These are phyloP conservation scores for Macrocystidia cucumis DNA, from an alignment of 1,284 basidiomycete genomes.

Conservation along the genomic window DNA sequence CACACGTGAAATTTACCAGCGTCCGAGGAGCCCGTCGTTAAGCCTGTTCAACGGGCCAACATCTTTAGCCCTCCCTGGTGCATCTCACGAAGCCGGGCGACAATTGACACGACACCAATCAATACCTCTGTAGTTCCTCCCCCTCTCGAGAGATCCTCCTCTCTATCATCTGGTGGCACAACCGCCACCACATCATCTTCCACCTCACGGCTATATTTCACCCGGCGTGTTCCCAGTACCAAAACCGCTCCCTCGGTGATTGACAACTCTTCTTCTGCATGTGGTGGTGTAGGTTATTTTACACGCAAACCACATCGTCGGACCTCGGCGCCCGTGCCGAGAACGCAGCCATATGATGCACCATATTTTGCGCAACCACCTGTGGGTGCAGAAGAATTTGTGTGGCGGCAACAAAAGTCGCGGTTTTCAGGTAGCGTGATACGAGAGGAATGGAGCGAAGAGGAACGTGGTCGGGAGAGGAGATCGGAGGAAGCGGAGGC, in stretches of 20 bases:
- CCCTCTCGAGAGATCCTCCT: slow-evolving; percentile 1
- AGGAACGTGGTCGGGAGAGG: neutral
- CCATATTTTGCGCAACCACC: slow-evolving; percentile 35
- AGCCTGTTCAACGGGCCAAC: too few species aligned
- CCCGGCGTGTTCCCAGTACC: slow-evolving; percentile 9
- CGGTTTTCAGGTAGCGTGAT: too few species aligned
- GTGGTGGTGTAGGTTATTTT: slow-evolving; percentile 14
- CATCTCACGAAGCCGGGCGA: too few species aligned
- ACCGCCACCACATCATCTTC: neutral
- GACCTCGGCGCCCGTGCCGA: slow-evolving; percentile 21
- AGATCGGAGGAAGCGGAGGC: too few species aligned
- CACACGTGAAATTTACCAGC: too few species aligned
- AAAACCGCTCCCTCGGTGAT: slow-evolving; percentile 1
- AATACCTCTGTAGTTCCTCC: too few species aligned
- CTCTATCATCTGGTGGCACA: neutral
- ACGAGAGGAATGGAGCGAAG: too few species aligned
- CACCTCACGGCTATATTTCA: slow-evolving; percentile 2
- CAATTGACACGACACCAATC: too few species aligned
- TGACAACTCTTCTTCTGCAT: slow-evolving; percentile 3
- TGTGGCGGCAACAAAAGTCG: too few species aligned
- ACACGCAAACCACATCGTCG: slow-evolving; percentile 18
- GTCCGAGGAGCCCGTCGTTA: too few species aligned
- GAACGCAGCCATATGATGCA: slow-evolving; percentile 32
- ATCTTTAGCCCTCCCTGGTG: too few species aligned
- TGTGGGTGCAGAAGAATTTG: too few species aligned